Evolutionary conservation across 192 early-diverging fungal species (phyloP), one percentile per base, ranked within the genome.

Genomic region (Allomyces arbusculus): DNA sequence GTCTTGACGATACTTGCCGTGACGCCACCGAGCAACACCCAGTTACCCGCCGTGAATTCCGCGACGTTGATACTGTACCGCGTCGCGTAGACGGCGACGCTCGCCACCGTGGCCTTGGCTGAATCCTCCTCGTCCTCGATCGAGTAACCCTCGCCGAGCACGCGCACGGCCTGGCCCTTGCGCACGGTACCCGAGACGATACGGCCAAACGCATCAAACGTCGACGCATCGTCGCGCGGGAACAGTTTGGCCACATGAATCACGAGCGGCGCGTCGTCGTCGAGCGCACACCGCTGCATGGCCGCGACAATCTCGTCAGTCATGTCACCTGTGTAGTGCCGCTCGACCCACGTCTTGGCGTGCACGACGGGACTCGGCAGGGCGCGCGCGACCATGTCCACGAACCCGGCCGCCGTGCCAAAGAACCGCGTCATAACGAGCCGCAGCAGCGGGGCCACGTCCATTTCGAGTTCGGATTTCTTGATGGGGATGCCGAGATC

Each of bases 41-140:
- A 95, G 62, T 79, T 82, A 33, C 96, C 96, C 0, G 96, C 93
- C 12, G 82, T 77, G 0, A 89, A 81, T 11, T 77, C 77, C 40
- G 85, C 81, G 11, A 95, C 89, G 19, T 87, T 87, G 24, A 99
- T 81, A 63, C 67, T 64, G 76, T 79, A 89, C 70, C 89, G 76
- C 16, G 92, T 87, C 72, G 95, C 87, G 70, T 84, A 91, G 10
- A 97, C 69, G 75, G 84, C 87, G 0, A 88, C 69, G 44, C 81
- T 78, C 6, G 77, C 69, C 5, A 99, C 90, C 24, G 76, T 80
- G 65, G 89, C 83, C 19, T 91, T 79, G 23, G 89, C 85, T 87
- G 91, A 92, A 69, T 99, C 96, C 71, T 99, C 96, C 67, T 96
- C 94, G 75, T 99, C 93, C 25, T 92, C 87, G 6, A 87, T 79